A percentile compares a stretch with the other conserved stretches of the same genome.
Conservation (phyloP, 768 basidiomycete species). For the Mycena capillaripes region DNA sequence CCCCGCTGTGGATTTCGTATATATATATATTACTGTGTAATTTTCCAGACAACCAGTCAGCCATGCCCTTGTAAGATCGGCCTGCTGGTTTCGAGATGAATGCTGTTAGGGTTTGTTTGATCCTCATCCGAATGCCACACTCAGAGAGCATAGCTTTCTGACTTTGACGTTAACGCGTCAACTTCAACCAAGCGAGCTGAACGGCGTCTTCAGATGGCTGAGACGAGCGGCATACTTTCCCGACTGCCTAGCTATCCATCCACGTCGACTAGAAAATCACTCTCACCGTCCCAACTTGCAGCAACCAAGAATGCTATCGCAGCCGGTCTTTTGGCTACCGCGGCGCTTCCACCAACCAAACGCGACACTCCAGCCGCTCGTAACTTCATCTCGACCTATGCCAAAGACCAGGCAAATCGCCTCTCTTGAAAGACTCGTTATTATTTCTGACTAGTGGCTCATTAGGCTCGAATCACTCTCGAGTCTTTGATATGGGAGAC, state of each 20-base stretch:
- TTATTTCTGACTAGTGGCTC: too few relatives aligned
- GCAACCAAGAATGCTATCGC: conserved; percentile 59
- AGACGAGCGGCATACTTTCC: conserved; percentile 21
- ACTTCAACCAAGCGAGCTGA: too few relatives aligned
- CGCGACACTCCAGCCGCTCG: conserved; percentile 59
- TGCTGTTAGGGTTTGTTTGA: too few relatives aligned
- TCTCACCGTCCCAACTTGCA: conserved; percentile 67
- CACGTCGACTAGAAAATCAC: conserved; percentile 56
- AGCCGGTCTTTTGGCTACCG: conserved; percentile 58
- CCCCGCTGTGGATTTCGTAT: too few relatives aligned
- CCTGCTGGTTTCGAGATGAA: too few relatives aligned
- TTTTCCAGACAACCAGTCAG: too few relatives aligned
- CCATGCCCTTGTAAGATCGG: too few relatives aligned
- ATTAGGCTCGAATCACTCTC: conserved; percentile 64
- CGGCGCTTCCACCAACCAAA: conserved; percentile 64
- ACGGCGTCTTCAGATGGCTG: too few relatives aligned
- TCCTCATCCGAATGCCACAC: neutral
- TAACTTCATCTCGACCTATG: conserved; percentile 70
- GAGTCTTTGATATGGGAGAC: conserved; percentile 72
- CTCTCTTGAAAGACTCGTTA: too few relatives aligned
- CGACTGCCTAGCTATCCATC: conserved; percentile 71
- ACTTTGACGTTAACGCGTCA: too few relatives aligned
- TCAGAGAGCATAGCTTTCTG: neutral
- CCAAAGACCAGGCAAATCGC: too few relatives aligned
- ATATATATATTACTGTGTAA: too few relatives aligned